phyloP scores from a whole-genome alignment of 352 stramenopile species.

The Globisporangium heterothallicum region DNA sequence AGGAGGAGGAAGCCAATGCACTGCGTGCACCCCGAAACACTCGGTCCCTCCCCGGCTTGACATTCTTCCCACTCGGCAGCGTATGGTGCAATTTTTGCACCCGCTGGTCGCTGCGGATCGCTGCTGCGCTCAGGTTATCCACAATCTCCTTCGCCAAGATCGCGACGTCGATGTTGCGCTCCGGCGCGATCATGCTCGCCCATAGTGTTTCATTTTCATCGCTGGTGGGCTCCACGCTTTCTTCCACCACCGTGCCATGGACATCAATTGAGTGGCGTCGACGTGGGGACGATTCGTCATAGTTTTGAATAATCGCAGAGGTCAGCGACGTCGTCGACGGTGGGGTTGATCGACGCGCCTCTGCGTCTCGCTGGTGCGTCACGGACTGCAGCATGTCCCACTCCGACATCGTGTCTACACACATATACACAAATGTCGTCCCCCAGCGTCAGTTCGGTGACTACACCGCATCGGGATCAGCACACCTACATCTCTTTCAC shows the following conservation, averaged over 20 bases:
- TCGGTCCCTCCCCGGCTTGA: too few relatives aligned
- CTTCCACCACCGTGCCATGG: not conserved
- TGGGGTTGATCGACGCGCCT: not conserved
- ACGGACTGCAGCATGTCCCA: conserved; percentile 18
- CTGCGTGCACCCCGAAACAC: too few relatives aligned
- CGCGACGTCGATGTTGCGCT: conserved; percentile 16
- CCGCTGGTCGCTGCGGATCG: conserved; percentile 22
- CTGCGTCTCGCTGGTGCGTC: not conserved
- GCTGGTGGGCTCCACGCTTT: not conserved
- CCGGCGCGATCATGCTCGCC: conserved; percentile 7
- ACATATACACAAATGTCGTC: not conserved
- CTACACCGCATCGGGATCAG: too few relatives aligned
- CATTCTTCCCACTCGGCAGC: conserved; percentile 17
- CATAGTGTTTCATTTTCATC: conserved; percentile 9
- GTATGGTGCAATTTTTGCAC: conserved; percentile 18
- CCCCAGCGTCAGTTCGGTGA: too few relatives aligned
- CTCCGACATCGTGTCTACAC: conserved; percentile 8
- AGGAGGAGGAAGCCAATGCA: not conserved
- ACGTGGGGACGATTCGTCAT: not conserved
- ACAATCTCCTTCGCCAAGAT: conserved; percentile 34
- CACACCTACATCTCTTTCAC: too few relatives aligned
- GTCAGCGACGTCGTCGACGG: not conserved
- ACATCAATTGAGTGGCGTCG: conserved; percentile 9
- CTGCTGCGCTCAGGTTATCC: conserved; percentile 25
- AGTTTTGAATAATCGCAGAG: conserved; percentile 1